These are phyloP conservation scores for Neurospora sp. DNA, from an alignment of 495 filamentous ascomycete species.

Conservation along the genomic window DNA sequence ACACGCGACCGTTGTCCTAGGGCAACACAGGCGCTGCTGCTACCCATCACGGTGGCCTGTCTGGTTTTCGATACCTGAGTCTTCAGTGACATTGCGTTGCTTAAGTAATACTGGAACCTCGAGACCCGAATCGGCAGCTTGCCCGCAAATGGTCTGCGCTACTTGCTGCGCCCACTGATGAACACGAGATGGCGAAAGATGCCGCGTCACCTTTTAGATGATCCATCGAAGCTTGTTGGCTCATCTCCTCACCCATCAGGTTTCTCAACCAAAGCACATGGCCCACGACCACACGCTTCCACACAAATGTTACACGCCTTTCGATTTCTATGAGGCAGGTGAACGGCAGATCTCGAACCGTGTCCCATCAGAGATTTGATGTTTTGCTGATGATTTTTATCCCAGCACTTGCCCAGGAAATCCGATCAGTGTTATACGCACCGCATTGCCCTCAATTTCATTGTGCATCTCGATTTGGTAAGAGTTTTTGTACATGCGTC, in stretches of 20 bases:
- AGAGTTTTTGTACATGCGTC: background rate
- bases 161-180: slow-evolving; percentile 3
- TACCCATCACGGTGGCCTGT: background rate
- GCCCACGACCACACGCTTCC: background rate
- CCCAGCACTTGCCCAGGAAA: background rate
- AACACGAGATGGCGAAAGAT: background rate
- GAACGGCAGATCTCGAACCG: background rate
- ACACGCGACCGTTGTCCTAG: background rate
- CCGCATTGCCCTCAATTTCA: background rate
- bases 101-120: background rate
- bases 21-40: background rate
- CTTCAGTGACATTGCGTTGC: background rate
- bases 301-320: background rate
- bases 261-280: background rate
- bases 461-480: background rate
- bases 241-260: background rate
- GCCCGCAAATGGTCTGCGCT: background rate
- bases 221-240: background rate
- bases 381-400: background rate
- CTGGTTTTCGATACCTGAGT: background rate
- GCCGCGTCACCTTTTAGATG: background rate
- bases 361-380: background rate
- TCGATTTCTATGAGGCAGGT: background rate
- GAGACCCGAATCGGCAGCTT: background rate
- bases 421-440: background rate